These are phyloP conservation scores for Pleurotus tuber-regium DNA, from an alignment of 768 basidiomycete species.

Conservation along the genomic window DNA sequence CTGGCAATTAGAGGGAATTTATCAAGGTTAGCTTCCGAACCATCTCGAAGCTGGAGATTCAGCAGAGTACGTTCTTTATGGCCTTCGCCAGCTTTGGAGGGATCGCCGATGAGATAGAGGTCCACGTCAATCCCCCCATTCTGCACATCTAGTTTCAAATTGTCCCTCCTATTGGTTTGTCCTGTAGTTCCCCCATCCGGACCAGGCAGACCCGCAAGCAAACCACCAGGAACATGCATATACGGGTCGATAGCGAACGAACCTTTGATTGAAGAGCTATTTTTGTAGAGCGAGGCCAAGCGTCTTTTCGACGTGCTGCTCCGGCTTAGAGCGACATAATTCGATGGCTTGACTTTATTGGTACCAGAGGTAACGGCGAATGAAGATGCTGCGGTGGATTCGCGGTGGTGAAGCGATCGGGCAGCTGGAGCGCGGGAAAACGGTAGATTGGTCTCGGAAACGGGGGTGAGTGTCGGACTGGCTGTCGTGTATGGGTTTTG, in stretches of 20 bases:
- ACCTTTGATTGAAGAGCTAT: constrained; percentile 29
- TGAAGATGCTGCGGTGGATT: neutral
- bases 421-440: no score
- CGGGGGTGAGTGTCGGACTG: no score
- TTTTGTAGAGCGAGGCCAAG: constrained; percentile 26
- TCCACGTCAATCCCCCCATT: constrained; percentile 42
- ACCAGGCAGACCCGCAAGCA: constrained; percentile 39
- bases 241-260: constrained; percentile 42
- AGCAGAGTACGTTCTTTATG: constrained; percentile 17
- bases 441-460: no score
- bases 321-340: constrained; percentile 21
- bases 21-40: constrained; percentile 12
- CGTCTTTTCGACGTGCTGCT: constrained; percentile 19
- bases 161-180: constrained; percentile 27
- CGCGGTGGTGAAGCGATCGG: neutral
- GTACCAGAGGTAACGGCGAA: neutral
- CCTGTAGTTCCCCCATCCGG: constrained; percentile 18
- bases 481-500: no score
- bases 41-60: constrained; percentile 28
- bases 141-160: constrained; percentile 38
- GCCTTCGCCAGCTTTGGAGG: constrained; percentile 4
- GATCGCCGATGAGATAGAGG: constrained; percentile 26
- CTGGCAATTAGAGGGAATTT: constrained; percentile 34
- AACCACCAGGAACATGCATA: constrained; percentile 32
- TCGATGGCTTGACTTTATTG: constrained; percentile 4